Evolutionary conservation across 2,329 filamentous ascomycete species (phyloP), one percentile per base, ranked within the genome.

Genomic region (Pseudomassariella vexata): DNA sequence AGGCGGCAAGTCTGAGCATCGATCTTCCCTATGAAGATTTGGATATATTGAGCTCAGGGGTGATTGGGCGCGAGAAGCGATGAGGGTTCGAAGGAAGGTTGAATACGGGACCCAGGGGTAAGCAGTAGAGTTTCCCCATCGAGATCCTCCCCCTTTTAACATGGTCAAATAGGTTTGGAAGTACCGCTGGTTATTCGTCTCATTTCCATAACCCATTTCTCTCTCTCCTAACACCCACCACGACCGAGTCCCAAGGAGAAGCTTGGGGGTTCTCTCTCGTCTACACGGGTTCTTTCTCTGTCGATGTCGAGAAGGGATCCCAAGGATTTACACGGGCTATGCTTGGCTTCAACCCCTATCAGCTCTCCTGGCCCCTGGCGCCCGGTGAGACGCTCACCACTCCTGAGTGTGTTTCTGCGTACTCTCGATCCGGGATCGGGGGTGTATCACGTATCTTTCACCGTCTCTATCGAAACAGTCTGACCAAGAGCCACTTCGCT

Each of bases 181-280:
- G 76, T 42, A 68, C 63, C 0, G 68, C 66, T 3, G 78, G 78
- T 1, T 82, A 77, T 47, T 76, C 76, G 0, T 80, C 76, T 0
- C 74, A 80, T 41, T 57, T 76, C 2, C 73, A 80, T 47, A 82
- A 82, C 42, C 76, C 77, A 0, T 82, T 82, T 56, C 61, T 82
- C 15, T 65, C 73, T 0, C 53, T 82, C 2, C 62, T 73, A 0
- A 59, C 69, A 3, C 68, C 76, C 0, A 60, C 58, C 1, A 74
- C 77, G 0, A 82, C 76, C 1, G 77, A 82, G 44, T 66, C 67
- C 0, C 62, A 66, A 2, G 78, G 78, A 2, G 67, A 79, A 22
- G 76, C 72, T 6, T 82, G 74, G 65, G 78, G 76, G 0, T 81
- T 82, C 50, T 79, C 73, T 1, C 63, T 82, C 2, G 61, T 82